Evolutionary conservation across 2,329 filamentous ascomycete genomes (phyloP).

Genomic region (Aspergillus glaucus): DNA sequence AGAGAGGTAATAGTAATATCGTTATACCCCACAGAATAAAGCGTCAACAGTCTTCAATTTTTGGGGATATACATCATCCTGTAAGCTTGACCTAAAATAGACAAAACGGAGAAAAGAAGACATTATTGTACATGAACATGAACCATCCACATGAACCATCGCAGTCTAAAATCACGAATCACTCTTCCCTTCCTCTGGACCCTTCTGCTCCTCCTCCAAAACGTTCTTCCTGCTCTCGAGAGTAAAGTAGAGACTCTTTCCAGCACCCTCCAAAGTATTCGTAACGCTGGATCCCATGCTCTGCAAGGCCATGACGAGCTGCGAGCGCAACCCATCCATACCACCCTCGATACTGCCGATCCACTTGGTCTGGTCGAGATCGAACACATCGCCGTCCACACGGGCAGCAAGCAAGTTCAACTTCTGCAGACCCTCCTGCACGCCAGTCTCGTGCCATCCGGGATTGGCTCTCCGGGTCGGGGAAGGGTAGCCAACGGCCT

Average conservation of each 20-base stretch:
- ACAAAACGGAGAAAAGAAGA: not conserved
- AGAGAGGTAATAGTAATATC: not conserved
- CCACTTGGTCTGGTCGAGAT: constrained; percentile 64
- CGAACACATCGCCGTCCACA: constrained; percentile 79
- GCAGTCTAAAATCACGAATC: constrained; percentile 21
- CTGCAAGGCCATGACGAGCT: constrained; percentile 76
- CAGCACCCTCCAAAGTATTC: constrained; percentile 68
- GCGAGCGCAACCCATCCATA: constrained; percentile 69
- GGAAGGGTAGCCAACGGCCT: constrained; percentile 65
- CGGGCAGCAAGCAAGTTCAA: constrained; percentile 79
- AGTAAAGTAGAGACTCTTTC: constrained; percentile 78
- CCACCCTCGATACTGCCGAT: constrained; percentile 74
- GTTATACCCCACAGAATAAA: not conserved
- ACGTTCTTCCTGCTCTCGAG: constrained; percentile 75
- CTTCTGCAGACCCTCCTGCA: constrained; percentile 80
- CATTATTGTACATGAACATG: constrained; percentile 34
- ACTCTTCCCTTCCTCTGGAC: constrained; percentile 22
- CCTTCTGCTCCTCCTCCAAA: constrained; percentile 64
- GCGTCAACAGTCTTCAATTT: constrained; percentile 7
- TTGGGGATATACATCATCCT: constrained; percentile 17
- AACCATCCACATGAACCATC: constrained; percentile 12
- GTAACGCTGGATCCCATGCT: constrained; percentile 72
- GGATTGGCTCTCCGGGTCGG: constrained; percentile 71
- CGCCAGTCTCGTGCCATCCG: constrained; percentile 69
- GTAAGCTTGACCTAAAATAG: constrained; percentile 1